These are phyloP conservation scores for Penicillium rolfsii DNA, from an alignment of 2,329 filamentous ascomycete genomes.

Conservation along the genomic window DNA sequence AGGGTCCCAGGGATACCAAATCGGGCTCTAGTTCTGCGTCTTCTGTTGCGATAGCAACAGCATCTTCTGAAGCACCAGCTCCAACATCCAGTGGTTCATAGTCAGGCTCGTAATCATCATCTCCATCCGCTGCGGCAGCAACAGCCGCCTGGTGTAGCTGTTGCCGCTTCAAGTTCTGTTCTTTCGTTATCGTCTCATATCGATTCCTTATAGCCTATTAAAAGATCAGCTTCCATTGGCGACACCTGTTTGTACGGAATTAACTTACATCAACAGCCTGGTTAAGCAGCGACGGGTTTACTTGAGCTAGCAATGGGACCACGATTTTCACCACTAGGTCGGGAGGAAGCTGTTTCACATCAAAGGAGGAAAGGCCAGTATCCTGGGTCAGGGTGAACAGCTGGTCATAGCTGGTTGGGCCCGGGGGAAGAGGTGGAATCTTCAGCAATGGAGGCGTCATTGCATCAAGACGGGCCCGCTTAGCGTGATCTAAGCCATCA, in stretches of 20 bases:
- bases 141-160: conserved; percentile 31
- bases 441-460: conserved; percentile 54
- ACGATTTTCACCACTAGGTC: conserved; percentile 78
- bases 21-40: conserved; percentile 70
- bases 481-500: conserved; percentile 74
- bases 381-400: conserved; percentile 85
- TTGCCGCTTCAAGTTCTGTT: conserved; percentile 40
- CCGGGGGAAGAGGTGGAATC: conserved; percentile 72
- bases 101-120: conserved; percentile 92
- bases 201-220: conserved; percentile 45
- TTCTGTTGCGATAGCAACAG: conserved; percentile 76
- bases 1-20: conserved; percentile 67
- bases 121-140: conserved; percentile 61
- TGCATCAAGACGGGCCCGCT: conserved; percentile 72
- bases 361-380: conserved; percentile 73
- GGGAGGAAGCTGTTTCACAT: conserved; percentile 76
- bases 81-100: conserved; percentile 69
- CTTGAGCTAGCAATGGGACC: conserved; percentile 73
- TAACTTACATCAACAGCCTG: conserved; percentile 69
- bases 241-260: not conserved
- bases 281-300: conserved; percentile 70
- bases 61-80: conserved; percentile 39
- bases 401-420: conserved; percentile 77
- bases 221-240: conserved; percentile 17
- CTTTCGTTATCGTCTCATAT: conserved; percentile 42